Conservation (phyloP, 371 early-diverging fungal species). For the Mucor velutinosus region DNA sequence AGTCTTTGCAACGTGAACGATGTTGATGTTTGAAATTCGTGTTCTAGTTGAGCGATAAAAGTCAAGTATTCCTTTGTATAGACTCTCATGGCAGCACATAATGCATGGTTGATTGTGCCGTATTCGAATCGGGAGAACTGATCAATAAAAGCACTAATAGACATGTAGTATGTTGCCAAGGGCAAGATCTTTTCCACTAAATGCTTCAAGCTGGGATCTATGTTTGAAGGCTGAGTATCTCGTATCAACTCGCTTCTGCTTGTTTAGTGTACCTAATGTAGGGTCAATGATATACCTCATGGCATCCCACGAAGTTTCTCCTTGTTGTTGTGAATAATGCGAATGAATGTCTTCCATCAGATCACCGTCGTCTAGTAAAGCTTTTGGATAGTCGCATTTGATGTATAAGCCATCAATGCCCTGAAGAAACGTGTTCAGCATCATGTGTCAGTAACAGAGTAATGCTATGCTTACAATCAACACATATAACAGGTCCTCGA, state of each 20-base stretch:
- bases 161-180: slow-evolving; percentile 71
- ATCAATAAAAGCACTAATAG: slow-evolving; percentile 74
- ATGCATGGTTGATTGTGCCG: slow-evolving; percentile 90
- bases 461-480: slow-evolving; percentile 61
- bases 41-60: slow-evolving; percentile 90
- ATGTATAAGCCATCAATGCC: slow-evolving; percentile 87
- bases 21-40: slow-evolving; percentile 71
- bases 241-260: background rate
- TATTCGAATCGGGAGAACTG: slow-evolving; percentile 75
- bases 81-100: slow-evolving; percentile 76
- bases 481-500: slow-evolving; percentile 89
- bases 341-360: slow-evolving; percentile 26
- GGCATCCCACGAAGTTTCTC: slow-evolving; percentile 30
- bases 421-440: slow-evolving; percentile 36
- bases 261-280: slow-evolving; percentile 43
- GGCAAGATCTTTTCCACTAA: slow-evolving; percentile 78
- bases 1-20: slow-evolving; percentile 87
- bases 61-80: slow-evolving; percentile 83
- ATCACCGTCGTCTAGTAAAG: slow-evolving; percentile 25
- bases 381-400: slow-evolving; percentile 37
- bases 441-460: background rate
- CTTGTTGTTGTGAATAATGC: slow-evolving; percentile 15
- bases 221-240: background rate
- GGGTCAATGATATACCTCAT: slow-evolving; percentile 49
- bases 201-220: slow-evolving; percentile 79